Base-by-base conservation (phyloP, 2,329 filamentous ascomycete species). In the Zarea fungicola region DNA sequence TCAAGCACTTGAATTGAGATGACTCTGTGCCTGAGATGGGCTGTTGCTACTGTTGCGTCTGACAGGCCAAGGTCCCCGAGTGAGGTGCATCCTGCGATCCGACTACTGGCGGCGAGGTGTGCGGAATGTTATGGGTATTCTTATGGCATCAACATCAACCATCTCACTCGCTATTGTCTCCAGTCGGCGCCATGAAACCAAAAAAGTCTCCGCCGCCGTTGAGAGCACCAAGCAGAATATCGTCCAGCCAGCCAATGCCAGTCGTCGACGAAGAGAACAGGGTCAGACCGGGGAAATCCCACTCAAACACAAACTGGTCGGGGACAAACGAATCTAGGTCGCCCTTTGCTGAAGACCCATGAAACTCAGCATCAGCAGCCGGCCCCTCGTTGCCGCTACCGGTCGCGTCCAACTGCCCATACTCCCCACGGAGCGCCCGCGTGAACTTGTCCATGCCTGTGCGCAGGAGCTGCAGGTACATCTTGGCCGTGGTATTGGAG, bases 231-330 rank as follows among this genome's bases (percentile, higher is more conserved):
- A 54, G 49, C 1, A 62, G 28, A 23, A 62, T 56, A 22, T 58
- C 56, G 32, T 61, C 58, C 4, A 61, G 46, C 59, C 59, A 62
- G 2, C 57, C 55, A 6, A 56, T 51, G 7, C 58, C 57, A 1
- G 56, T 58, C 0, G 53, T 55, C 1, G 56, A 56, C 4, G 56
- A 62, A 1, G 60, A 63, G 43, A 61, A 80, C 48, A 64, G 73
- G 0, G 60, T 77, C 29, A 80, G 56, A 0, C 75, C 76, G 0
- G 76, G 76, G 52, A 80, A 80, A 51, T 78, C 75, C 76, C 75
- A 80, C 50, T 79, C 76, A n/a, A 77, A 73, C 0, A 77, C 69
- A 52, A 80, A 80, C 49, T 80, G 73, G 52, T 73, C 72, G 0
- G 76, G 76, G 1, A 76, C 68, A 60, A 78, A 80, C 8, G 69